Base-by-base conservation (phyloP, 306 rosid species). In the Luffa aegyptiaca region DNA sequence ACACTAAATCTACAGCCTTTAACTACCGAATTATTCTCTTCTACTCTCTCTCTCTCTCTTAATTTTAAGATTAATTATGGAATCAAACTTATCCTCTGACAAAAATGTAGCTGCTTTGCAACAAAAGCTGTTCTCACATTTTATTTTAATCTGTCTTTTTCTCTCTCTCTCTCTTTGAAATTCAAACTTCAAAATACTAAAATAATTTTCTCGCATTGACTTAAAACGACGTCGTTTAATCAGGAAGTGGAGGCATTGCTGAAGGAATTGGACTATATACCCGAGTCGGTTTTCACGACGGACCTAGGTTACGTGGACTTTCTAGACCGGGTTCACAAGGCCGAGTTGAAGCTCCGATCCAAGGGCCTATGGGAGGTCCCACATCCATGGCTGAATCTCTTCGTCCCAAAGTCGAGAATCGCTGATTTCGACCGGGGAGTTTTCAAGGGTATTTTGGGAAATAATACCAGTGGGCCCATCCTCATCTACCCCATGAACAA, bases 331-430 rank as follows among this genome's bases (percentile, higher is more conserved):
- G 99, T 95, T 46, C 97, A 91, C 81, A 93, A 87, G 86, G 93
- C 97, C 64, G 99, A 95, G 90, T 79, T 90, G 62, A 95, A 95
- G 83, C 97, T 95, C 80, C 91, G 93, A 62, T 84, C 96, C 80
- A 91, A 95, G 86, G 93, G 92, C 5, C 73, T 95, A 57, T 95
- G 99, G 99, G 97, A 92, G 20, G 92, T 95, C 4, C 92, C 99
- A 3, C 99, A 95, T 80, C 99, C 99, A n/a, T 92, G 99, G 97
- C 93, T 95, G 70, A 95, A 93, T 89, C 92, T 95, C 77, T 95
- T 95, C 69, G 92, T 95, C 73, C 99, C 99, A 20, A 89, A 86
- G 82, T 92, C 97, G n/a, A 91, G 92, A 86, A 93, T 95, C 68
- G 57, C 62, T 6, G 99, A 95, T 82, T 95, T 95, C 71, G 91